Evolutionary conservation across 352 stramenopile genomes (phyloP).

Genomic region (Phytopythium oedochilum): DNA sequence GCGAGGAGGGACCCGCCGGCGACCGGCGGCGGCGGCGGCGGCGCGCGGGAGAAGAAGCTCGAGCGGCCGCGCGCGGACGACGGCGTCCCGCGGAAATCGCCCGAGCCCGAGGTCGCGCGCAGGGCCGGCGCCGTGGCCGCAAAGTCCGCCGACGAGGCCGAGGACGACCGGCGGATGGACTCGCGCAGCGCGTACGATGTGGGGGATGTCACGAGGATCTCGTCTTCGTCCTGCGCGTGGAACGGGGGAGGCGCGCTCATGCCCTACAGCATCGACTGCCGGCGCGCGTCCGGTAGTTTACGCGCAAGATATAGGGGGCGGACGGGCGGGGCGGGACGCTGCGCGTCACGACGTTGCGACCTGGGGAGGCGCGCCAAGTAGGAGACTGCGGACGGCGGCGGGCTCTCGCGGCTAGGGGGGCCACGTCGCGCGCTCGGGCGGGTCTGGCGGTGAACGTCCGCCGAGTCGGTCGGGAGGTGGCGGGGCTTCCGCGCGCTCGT

Average conservation of each 20-base stretch:
- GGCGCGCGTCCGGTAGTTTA: constrained; percentile 1
- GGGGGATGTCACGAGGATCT: constrained; percentile 80
- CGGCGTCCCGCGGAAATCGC: constrained; percentile 4
- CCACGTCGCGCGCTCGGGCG: neutral
- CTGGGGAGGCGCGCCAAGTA: neutral
- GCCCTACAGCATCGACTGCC: neutral
- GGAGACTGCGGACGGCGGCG: neutral
- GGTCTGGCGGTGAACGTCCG: neutral
- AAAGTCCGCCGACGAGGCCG: constrained; percentile 21
- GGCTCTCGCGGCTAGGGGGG: neutral
- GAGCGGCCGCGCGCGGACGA: constrained; percentile 23
- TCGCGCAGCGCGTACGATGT: constrained; percentile 75
- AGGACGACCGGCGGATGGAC: constrained; percentile 75
- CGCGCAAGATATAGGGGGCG: neutral
- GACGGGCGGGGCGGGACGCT: neutral
- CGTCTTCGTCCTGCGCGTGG: constrained; percentile 32
- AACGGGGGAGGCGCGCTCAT: constrained; percentile 5
- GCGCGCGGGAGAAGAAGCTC: constrained; percentile 52
- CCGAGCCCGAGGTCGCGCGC: constrained; percentile 15
- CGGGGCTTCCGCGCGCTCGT: neutral
- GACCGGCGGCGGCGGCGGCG: constrained; percentile 51
- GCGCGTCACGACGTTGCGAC: too few relatives aligned
- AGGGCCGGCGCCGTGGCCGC: constrained; percentile 15
- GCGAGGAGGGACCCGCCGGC: constrained; percentile 34
- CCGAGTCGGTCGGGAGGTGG: neutral